Evolutionary conservation across 1,139 yeast genomes (phyloP).

Genomic region (Lodderomyces pseudojiufengensis): DNA sequence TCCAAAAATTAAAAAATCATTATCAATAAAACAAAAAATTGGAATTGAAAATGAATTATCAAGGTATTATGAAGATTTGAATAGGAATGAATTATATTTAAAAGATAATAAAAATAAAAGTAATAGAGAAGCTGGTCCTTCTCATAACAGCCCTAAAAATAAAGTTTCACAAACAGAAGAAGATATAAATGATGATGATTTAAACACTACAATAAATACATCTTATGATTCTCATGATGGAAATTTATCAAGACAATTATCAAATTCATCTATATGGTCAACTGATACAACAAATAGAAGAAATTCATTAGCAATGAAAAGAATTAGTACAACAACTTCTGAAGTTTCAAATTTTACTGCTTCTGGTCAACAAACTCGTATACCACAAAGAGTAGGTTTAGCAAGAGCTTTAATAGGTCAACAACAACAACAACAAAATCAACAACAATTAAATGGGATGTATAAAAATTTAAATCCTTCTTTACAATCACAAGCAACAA

Average conservation of each 20-base stretch:
- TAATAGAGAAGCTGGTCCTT: neutral
- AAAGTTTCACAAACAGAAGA: no score
- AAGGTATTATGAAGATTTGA: slow-evolving; percentile 39
- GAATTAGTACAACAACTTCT: slow-evolving; percentile 32
- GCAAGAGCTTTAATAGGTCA: slow-evolving; percentile 36
- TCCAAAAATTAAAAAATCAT: slow-evolving; percentile 21
- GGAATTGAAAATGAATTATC: slow-evolving; percentile 43
- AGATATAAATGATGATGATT: no score
- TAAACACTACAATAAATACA: neutral
- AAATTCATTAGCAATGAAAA: slow-evolving; percentile 28
- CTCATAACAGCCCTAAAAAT: no score
- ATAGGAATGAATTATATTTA: slow-evolving; percentile 37
- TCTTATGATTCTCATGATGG: neutral
- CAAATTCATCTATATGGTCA: slow-evolving; percentile 40
- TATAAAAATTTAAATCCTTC: slow-evolving; percentile 24
- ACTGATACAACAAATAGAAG: slow-evolving; percentile 31
- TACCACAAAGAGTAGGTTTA: slow-evolving; percentile 33
- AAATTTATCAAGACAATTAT: slow-evolving; percentile 27
- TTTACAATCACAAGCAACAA: slow-evolving; percentile 17
- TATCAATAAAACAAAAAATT: slow-evolving; percentile 39
- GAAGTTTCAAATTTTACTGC: slow-evolving; percentile 28
- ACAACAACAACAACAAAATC: slow-evolving; percentile 6
- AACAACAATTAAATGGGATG: slow-evolving; percentile 6
- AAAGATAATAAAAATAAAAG: slow-evolving; percentile 18
- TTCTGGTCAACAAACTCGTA: slow-evolving; percentile 15